Conservation (phyloP, 176 grass and related monocot species). For the Avena atlantica region DNA sequence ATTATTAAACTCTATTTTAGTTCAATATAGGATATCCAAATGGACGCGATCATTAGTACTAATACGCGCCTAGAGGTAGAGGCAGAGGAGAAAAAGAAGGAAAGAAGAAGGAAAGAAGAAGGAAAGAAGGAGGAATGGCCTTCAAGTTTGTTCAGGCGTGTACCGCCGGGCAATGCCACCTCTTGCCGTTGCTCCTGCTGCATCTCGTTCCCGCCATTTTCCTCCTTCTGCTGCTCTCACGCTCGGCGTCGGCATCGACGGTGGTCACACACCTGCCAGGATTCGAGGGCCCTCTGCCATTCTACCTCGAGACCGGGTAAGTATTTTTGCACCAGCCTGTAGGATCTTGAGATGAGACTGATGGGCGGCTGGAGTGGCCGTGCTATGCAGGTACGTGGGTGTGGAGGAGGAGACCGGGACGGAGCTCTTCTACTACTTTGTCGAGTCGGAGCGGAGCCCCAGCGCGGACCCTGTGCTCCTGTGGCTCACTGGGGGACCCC, state of each 20-base stretch:
- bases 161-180: neutral
- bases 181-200: neutral
- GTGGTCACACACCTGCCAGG: constrained; percentile 43
- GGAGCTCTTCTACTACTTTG: constrained; percentile 79
- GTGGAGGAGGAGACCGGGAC: constrained; percentile 56
- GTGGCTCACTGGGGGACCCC: constrained; percentile 54
- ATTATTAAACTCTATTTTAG: neutral
- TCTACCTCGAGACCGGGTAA: constrained; percentile 41
- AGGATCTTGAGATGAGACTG: neutral
- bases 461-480: constrained; percentile 46
- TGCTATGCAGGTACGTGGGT: constrained; percentile 44
- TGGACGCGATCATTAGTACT: neutral
- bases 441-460: constrained; percentile 59
- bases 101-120: neutral
- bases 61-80: neutral
- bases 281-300: constrained; percentile 28
- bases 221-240: neutral
- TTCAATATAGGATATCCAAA: too few relatives aligned
- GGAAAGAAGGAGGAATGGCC: neutral
- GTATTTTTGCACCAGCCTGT: too few relatives aligned
- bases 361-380: too few relatives aligned
- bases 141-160: neutral
- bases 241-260: neutral
- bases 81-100: neutral
- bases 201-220: neutral